phyloP scores from a whole-genome alignment of 257 asterid genomes.

The Solanum chaucha region DNA sequence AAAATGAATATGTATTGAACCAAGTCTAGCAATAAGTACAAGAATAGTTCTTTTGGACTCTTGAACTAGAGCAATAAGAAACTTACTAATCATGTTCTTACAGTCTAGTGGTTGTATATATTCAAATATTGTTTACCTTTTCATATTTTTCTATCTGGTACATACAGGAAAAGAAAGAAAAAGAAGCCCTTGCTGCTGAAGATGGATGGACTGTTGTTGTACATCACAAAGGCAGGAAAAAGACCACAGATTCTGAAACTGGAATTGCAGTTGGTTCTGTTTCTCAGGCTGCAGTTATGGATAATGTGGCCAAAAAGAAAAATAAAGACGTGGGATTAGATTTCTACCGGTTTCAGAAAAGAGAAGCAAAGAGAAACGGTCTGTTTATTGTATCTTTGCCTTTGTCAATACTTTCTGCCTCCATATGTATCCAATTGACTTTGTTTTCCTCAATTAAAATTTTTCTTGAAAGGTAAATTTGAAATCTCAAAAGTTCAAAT shows the following conservation, averaged over 20 bases:
- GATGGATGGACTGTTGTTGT: conserved; percentile 96
- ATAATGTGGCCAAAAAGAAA: conserved; percentile 63
- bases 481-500: background rate
- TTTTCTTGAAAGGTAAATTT: background rate
- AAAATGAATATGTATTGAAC: background rate
- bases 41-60: background rate
- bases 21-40: background rate
- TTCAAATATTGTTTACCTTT: background rate
- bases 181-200: conserved; percentile 73
- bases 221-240: conserved; percentile 91
- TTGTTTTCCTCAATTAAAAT: background rate
- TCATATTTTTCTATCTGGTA: background rate
- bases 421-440: background rate
- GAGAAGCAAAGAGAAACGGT: conserved; percentile 88
- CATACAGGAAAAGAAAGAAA: conserved; percentile 64
- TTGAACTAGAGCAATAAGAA: background rate
- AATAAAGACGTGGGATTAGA: conserved; percentile 52
- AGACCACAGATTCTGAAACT: conserved; percentile 73
- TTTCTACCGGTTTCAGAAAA: conserved; percentile 79
- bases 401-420: background rate
- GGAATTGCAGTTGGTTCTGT: conserved; percentile 89
- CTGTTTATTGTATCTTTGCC: conserved; percentile 2
- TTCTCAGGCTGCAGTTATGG: conserved; percentile 74
- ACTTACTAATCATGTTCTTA: background rate
- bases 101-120: background rate